phyloP scores from a whole-genome alignment of 2,329 filamentous ascomycete species.

The Sarocladium brachiariae region DNA sequence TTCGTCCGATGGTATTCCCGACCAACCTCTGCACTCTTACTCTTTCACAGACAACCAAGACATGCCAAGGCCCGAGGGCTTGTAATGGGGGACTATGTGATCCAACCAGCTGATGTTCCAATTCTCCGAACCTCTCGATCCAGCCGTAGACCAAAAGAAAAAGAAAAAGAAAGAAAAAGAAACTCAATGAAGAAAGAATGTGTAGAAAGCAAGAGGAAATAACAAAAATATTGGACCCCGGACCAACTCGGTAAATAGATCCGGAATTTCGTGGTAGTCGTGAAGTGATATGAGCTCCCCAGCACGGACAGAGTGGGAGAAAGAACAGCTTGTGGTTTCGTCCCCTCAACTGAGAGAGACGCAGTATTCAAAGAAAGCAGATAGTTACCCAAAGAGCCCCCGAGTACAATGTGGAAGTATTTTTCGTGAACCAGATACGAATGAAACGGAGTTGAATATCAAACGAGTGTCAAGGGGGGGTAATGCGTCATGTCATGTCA shows the following conservation, averaged over 20 bases:
- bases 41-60: not conserved
- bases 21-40: too few relatives aligned
- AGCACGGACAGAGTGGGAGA: not conserved
- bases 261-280: not conserved
- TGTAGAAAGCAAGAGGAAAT: not conserved
- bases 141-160: not conserved
- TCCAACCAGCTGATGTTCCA: not conserved
- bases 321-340: not conserved
- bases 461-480: slow-evolving; percentile 10
- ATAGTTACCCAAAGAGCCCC: not conserved
- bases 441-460: not conserved
- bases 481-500: slow-evolving; percentile 8
- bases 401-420: not conserved
- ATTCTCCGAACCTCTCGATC: not conserved
- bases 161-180: not conserved
- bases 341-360: not conserved
- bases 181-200: too few relatives aligned
- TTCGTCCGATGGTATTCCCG: too few relatives aligned
- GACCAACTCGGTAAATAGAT: not conserved
- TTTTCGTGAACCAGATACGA: not conserved
- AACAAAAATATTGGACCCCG: not conserved
- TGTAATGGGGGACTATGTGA: too few relatives aligned
- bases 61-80: not conserved
- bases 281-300: not conserved
- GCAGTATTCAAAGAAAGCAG: not conserved